A percentile compares a stretch with the other conserved stretches of the same genome.
These are phyloP conservation scores for Clavispora phyllophila DNA, from an alignment of 805 yeast species.

Conservation along the genomic window DNA sequence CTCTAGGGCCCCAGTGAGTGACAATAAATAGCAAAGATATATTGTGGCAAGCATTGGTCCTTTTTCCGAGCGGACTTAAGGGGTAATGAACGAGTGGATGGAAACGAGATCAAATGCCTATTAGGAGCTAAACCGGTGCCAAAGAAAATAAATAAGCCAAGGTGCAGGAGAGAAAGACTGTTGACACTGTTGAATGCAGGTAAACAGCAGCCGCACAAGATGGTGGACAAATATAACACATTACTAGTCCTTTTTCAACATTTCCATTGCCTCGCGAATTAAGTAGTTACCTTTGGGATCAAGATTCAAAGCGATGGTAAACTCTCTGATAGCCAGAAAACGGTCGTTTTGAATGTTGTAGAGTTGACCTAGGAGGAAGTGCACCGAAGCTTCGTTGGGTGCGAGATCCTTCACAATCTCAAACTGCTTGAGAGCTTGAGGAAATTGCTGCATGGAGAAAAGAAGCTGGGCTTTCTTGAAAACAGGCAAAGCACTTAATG, in stretches of 20 bases:
- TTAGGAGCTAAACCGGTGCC: background rate
- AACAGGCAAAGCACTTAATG: slow-evolving; percentile 76
- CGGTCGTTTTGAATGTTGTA: slow-evolving; percentile 72
- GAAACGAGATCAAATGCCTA: background rate
- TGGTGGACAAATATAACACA: background rate
- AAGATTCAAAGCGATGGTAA: slow-evolving; percentile 81
- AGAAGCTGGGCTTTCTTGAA: slow-evolving; percentile 85
- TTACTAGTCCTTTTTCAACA: slow-evolving; percentile 23
- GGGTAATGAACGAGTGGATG: background rate
- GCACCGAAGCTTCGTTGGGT: slow-evolving; percentile 94
- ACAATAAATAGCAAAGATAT: background rate
- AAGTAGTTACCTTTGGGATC: slow-evolving; percentile 91
- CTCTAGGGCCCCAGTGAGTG: slow-evolving; percentile 1
- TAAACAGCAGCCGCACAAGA: background rate
- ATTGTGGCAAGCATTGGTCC: background rate
- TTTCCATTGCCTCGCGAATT: slow-evolving; percentile 78
- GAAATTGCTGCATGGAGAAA: slow-evolving; percentile 64
- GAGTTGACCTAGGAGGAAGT: slow-evolving; percentile 80
- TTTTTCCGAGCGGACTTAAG: background rate
- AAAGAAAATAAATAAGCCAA: background rate
- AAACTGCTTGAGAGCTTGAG: slow-evolving; percentile 69
- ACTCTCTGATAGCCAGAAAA: slow-evolving; percentile 75
- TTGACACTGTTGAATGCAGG: background rate
- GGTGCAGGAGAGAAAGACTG: background rate
- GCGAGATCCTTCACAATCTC: slow-evolving; percentile 69